phyloP scores from a whole-genome alignment of 805 yeast species.

The Nakazawaea populi region DNA sequence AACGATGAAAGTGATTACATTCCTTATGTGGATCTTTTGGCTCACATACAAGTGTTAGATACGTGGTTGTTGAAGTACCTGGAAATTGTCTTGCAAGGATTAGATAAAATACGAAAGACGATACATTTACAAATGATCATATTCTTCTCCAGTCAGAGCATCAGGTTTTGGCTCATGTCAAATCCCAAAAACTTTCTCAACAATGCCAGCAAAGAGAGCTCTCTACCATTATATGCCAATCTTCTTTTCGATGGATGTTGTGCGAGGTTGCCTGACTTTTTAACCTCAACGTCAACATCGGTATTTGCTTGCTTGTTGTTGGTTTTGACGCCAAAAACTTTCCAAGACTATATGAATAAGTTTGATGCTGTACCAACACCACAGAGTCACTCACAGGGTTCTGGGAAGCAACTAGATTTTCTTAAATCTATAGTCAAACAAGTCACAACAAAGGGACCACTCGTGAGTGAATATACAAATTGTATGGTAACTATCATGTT shows the following conservation, averaged over 20 bases:
- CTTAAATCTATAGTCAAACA: slow-evolving; percentile 7
- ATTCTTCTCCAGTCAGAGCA: slow-evolving; percentile 38
- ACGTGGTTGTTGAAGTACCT: slow-evolving; percentile 30
- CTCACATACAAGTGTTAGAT: slow-evolving; percentile 32
- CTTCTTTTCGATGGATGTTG: slow-evolving; percentile 5
- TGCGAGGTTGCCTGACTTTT: slow-evolving; percentile 6
- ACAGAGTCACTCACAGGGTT: neutral
- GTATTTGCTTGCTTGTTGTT: slow-evolving; percentile 27
- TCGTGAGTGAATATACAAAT: neutral
- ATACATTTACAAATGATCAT: slow-evolving; percentile 40
- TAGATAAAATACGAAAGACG: slow-evolving; percentile 32
- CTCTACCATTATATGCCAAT: slow-evolving; percentile 1
- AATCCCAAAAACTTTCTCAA: slow-evolving; percentile 39
- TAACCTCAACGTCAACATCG: neutral
- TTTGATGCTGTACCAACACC: neutral
- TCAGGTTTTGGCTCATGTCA: slow-evolving; percentile 44
- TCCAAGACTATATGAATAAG: slow-evolving; percentile 20
- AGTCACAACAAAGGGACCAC: slow-evolving; percentile 5
- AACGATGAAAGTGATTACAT: slow-evolving; percentile 29
- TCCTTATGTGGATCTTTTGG: slow-evolving; percentile 40
- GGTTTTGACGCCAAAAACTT: slow-evolving; percentile 24
- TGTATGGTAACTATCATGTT: slow-evolving; percentile 10
- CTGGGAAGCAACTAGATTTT: slow-evolving; percentile 3
- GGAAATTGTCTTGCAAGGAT: slow-evolving; percentile 30
- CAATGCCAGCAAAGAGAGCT: slow-evolving; percentile 11